Percentiles rank a stretch among this genome's conserved stretches.
phyloP scores from a whole-genome alignment of 148 eudicot genomes.

The Rhododendron williamsianum region DNA sequence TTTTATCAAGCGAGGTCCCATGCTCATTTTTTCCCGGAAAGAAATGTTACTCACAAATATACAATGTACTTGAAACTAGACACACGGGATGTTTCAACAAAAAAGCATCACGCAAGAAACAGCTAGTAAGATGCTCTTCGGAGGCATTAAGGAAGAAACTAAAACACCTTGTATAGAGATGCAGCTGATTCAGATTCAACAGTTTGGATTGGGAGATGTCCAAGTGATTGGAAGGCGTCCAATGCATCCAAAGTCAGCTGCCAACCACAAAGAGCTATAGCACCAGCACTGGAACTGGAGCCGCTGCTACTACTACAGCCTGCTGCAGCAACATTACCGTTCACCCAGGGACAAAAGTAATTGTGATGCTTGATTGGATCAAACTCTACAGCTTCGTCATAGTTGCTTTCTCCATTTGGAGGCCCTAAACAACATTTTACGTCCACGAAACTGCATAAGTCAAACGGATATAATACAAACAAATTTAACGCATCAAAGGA shows the following conservation, averaged over 20 bases:
- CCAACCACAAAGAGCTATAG: constrained; percentile 93
- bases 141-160: neutral
- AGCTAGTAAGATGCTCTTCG: neutral
- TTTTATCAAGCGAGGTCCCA: neutral
- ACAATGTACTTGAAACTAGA: neutral
- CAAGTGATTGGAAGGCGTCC: constrained; percentile 74
- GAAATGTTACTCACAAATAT: neutral
- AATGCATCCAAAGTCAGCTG: constrained; percentile 94
- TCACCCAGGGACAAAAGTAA: constrained; percentile 96
- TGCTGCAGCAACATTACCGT: constrained; percentile 98
- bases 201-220: constrained; percentile 71
- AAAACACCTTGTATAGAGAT: constrained; percentile 72
- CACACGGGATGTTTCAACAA: neutral
- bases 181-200: constrained; percentile 98
- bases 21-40: neutral
- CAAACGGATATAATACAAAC: neutral
- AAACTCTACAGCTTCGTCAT: constrained; percentile 75
- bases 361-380: constrained; percentile 96
- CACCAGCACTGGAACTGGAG: constrained; percentile 60
- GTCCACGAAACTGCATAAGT: neutral
- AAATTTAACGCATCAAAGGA: constrained; percentile 1
- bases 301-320: constrained; percentile 56
- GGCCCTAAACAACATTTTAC: constrained; percentile 45
- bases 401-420: constrained; percentile 87
- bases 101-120: neutral